Base-by-base conservation (phyloP, 768 basidiomycete genomes). In the Kondoa malvinella region DNA sequence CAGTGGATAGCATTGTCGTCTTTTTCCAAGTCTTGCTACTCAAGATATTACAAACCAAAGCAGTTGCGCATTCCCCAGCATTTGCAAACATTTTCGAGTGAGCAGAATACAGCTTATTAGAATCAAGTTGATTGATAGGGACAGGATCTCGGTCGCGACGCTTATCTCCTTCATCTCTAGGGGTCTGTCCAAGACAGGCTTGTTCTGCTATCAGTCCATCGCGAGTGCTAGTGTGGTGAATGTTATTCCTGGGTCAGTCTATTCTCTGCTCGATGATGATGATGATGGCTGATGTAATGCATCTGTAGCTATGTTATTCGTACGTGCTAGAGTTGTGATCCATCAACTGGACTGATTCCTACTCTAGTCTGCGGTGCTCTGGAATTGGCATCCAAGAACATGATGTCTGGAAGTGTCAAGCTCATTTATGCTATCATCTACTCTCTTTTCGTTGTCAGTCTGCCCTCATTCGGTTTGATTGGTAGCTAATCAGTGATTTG, bases 1-100 rank as follows among this genome's bases (percentile, higher is more conserved):
- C 78, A 70, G 72, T 89, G 66, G 91, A 95, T 76, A 87, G 89
- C 84, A 86, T 86, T 82, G 77, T 88, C 25, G 82, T 87, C 17
- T 87, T 87, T 17, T 71, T 76, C 2, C 82, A 84, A 21, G 88
- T 86, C 0, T 82, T 85, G 62, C 74, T 86, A 64, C 77, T 91
- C 64, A 81, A 82, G 63, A 80, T 82, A 71, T 80, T 90, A 68
- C 87, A 89, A 71, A 82, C 88, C 33, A 80, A 79, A 59, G 83
- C 88, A 21, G 88, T 86, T 21, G 79, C 82, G 40, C 87, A 86
- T 76, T 88, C 85, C 73, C 80, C 85, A 0, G 80, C 90, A 75
- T 89, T 89, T 74, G 87, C 87, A 57, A 90, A 89, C 72, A 88
- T 91, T 61, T 91, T 89, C 70, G 89, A 92, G 89, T 91, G 74